These are phyloP conservation scores for Gautieria morchelliformis DNA, from an alignment of 768 basidiomycete genomes.

Conservation along the genomic window DNA sequence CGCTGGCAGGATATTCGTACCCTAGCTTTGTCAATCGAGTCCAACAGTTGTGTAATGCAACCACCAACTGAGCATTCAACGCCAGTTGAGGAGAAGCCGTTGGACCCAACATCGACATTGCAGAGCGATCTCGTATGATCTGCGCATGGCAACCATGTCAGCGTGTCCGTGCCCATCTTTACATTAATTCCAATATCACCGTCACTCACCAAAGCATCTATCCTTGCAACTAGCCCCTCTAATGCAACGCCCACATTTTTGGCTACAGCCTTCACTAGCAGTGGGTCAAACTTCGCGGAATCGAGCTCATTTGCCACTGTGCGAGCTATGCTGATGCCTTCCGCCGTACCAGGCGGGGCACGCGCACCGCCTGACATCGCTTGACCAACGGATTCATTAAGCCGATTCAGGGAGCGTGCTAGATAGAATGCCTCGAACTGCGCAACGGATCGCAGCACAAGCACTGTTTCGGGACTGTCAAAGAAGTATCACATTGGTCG, in stretches of 20 bases:
- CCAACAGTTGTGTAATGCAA: slow-evolving; percentile 73
- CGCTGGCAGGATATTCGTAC: slow-evolving; percentile 54
- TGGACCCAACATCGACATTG: slow-evolving; percentile 66
- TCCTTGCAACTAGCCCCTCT: slow-evolving; percentile 53
- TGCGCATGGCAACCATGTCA: slow-evolving; percentile 21
- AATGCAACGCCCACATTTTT: slow-evolving; percentile 59
- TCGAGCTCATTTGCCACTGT: slow-evolving; percentile 86
- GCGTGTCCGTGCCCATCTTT: background rate
- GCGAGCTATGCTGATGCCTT: slow-evolving; percentile 71
- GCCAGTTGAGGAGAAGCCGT: slow-evolving; percentile 70
- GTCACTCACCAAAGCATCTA: slow-evolving; percentile 58
- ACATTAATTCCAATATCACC: background rate
- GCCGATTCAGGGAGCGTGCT: slow-evolving; percentile 67
- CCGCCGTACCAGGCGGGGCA: slow-evolving; percentile 59
- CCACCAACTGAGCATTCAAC: slow-evolving; percentile 68
- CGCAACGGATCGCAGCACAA: slow-evolving; percentile 75
- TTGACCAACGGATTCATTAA: slow-evolving; percentile 75
- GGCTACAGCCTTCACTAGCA: slow-evolving; percentile 73
- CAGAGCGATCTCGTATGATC: slow-evolving; percentile 70
- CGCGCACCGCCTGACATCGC: slow-evolving; percentile 67
- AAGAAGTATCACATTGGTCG: background rate
- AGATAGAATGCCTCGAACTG: slow-evolving; percentile 86
- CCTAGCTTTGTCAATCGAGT: slow-evolving; percentile 52
- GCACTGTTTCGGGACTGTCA: slow-evolving; percentile 82
- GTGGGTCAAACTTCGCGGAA: slow-evolving; percentile 84